A percentile compares a stretch with the other conserved stretches of the same genome.
Conservation (phyloP, 148 eudicot species). For the Bassia scoparia region DNA sequence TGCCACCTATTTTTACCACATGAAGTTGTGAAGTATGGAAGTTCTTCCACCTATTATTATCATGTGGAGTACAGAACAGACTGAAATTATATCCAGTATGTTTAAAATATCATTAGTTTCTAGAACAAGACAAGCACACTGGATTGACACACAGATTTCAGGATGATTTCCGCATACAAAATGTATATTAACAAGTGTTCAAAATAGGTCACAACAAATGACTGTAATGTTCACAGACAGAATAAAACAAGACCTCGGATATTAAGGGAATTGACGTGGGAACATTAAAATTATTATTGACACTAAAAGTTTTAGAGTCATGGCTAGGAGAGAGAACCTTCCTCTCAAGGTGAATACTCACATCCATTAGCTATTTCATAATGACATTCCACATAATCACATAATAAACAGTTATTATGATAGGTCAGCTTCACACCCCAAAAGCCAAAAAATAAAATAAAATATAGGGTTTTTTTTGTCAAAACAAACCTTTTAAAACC, state of each 20-base stretch:
- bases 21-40: conserved; percentile 39
- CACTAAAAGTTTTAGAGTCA: not conserved
- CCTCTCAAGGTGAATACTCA: not conserved
- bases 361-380: not conserved
- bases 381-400: not conserved
- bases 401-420: not conserved
- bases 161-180: not conserved
- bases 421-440: not conserved
- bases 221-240: not conserved
- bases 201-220: not conserved
- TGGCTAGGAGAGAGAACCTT: not conserved
- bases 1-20: conserved; percentile 81
- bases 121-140: not conserved
- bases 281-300: too few relatives aligned
- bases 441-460: too few relatives aligned
- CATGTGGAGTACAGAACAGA: not conserved
- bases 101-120: not conserved
- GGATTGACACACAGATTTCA: not conserved
- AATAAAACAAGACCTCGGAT: not conserved
- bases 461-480: too few relatives aligned
- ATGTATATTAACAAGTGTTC: not conserved
- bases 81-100: not conserved
- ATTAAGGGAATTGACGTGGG: too few relatives aligned
- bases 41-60: too few relatives aligned
- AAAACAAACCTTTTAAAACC: too few relatives aligned